These are phyloP conservation scores for Hypsizygus ulmarius DNA, from an alignment of 1,284 basidiomycete genomes.

Conservation along the genomic window DNA sequence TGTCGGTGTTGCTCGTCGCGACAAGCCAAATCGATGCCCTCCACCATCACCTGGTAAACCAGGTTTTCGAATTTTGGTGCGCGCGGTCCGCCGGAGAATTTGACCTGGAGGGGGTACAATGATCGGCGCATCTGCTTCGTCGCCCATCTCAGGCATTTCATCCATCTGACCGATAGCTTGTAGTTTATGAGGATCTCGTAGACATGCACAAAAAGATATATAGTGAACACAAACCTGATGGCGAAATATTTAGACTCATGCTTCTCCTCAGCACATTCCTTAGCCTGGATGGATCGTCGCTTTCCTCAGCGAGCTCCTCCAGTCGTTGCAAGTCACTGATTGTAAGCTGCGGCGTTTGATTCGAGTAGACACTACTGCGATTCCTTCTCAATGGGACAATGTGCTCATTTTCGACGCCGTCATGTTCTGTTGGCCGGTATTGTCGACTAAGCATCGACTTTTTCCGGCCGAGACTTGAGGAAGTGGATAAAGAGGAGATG, in stretches of 20 bases:
- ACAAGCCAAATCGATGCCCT: slow-evolving; percentile 74
- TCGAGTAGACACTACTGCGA: slow-evolving; percentile 61
- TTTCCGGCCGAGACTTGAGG: slow-evolving; percentile 65
- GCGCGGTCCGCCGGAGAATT: slow-evolving; percentile 87
- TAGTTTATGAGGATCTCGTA: slow-evolving; percentile 16
- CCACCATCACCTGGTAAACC: slow-evolving; percentile 72
- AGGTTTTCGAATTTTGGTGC: slow-evolving; percentile 95
- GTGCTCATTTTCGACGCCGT: slow-evolving; percentile 68
- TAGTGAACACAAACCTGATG: slow-evolving; percentile 63
- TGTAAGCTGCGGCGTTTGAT: slow-evolving; percentile 73
- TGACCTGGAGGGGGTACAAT: slow-evolving; percentile 86
- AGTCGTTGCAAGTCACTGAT: slow-evolving; percentile 91
- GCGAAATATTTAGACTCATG: slow-evolving; percentile 84
- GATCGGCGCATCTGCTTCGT: slow-evolving; percentile 86
- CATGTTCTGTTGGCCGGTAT: slow-evolving; percentile 75
- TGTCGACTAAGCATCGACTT: slow-evolving; percentile 89
- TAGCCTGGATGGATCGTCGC: slow-evolving; percentile 82
- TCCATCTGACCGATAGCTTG: slow-evolving; percentile 67
- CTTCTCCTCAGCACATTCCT: slow-evolving; percentile 83
- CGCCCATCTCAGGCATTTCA: slow-evolving; percentile 60
- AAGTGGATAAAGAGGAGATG: slow-evolving; percentile 34
- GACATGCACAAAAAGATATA: slow-evolving; percentile 14
- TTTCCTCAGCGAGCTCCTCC: slow-evolving; percentile 89
- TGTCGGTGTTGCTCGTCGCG: slow-evolving; percentile 43
- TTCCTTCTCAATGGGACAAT: slow-evolving; percentile 69